Evolutionary conservation across 345 rosid genomes (phyloP), one percentile per base, ranked within the genome.

Genomic region (Diplotaxis tenuifolia): DNA sequence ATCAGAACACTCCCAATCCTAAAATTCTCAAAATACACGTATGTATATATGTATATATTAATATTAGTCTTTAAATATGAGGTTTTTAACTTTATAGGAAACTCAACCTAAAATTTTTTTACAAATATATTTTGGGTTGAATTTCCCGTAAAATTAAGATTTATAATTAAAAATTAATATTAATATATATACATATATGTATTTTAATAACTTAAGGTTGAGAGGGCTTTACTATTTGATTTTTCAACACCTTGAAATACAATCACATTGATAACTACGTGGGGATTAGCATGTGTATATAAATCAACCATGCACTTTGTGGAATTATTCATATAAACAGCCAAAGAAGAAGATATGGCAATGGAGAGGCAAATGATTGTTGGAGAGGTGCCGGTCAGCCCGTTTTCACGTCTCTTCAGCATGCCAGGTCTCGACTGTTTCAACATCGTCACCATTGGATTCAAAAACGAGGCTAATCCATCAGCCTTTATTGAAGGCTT

Each of bases 371-470:
- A 45, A 59, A 42, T 62, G 38, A 31, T 49, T 2, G 19, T 0
- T 3, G 61, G 16, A 62, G 87, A 72, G 20, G 82, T 70, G 66
- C 80, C 83, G 15, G 55, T 84, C 11, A 86, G 91, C 55, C 89
- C 89, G 5, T 49, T 83, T 11, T 57, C 91, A 67, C 80, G 76
- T 27, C 56, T 83, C 71, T 86, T 82, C 50, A 86, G 84, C 54
- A 81, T 72, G 38, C 87, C 84, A 4, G 72, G 71, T 36, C 72
- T 82, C 67, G 82, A 85, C 22, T 55, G 75, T 6, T 80, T 82
- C 72, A 67, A 86, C 31, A 66, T 88, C 6, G 79, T 82, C 67
- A 73, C 83, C 31, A 68, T 85, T 45, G 91, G 94, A 0, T 78
- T 72, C 84, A 83, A 82, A 40, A 45, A 79, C 0, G 38, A 32